Conservation (phyloP, 441 rosid species). For the Pelargonium cotyledonis region DNA sequence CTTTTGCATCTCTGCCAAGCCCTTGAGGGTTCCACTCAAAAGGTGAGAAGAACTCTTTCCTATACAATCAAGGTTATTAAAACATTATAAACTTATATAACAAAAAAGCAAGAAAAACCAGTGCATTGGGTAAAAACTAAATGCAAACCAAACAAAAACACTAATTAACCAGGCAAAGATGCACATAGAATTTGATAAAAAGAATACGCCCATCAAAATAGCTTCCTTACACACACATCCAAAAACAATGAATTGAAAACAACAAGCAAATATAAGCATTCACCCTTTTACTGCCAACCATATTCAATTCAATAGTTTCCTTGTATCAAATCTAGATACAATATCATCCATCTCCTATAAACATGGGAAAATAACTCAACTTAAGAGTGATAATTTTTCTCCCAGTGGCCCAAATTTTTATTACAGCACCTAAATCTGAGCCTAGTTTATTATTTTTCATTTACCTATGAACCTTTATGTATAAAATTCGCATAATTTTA, state of each 20-base stretch:
- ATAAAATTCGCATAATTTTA: background rate
- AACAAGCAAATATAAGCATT: background rate
- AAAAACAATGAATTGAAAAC: no score
- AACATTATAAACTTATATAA: background rate
- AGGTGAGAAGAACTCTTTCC: slow-evolving; percentile 65
- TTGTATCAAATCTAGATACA: no score
- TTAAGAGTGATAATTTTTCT: no score
- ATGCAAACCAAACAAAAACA: background rate
- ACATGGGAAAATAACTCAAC: background rate
- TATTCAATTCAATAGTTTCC: background rate
- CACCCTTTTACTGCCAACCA: background rate
- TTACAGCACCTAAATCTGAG: background rate
- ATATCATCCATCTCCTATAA: background rate
- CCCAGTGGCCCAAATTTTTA: background rate
- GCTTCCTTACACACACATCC: background rate
- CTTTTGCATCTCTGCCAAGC: slow-evolving; percentile 73
- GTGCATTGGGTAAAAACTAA: background rate
- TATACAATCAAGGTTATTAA: slow-evolving; percentile 23
- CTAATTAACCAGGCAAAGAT: background rate
- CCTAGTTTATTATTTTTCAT: background rate
- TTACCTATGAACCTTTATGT: background rate
- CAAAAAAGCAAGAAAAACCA: background rate
- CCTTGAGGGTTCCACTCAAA: slow-evolving; percentile 67
- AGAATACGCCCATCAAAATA: background rate
- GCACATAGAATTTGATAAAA: background rate